phyloP scores from a whole-genome alignment of 176 grass and related monocot genomes.

The Luzula sylvatica region DNA sequence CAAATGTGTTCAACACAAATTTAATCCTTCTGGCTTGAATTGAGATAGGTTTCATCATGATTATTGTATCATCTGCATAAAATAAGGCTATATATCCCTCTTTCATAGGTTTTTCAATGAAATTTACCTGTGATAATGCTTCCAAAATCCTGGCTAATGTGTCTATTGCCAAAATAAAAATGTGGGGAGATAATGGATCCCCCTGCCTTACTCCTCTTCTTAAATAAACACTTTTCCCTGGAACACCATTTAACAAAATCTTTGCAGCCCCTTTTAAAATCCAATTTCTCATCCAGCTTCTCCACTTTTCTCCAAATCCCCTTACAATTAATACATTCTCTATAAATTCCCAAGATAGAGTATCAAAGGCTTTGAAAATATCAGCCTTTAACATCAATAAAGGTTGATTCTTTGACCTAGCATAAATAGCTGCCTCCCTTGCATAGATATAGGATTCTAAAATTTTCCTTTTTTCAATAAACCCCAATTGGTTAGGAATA shows the following conservation, averaged over 20 bases:
- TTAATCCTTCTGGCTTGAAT: neutral
- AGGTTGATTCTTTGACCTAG: neutral
- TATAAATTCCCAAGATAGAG: neutral
- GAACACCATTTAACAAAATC: neutral
- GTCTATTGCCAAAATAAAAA: conserved; percentile 3
- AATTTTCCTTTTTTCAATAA: too few relatives aligned
- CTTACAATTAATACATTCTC: neutral
- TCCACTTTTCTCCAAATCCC: neutral
- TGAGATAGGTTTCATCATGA: neutral
- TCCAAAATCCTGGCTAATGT: neutral
- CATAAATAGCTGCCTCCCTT: neutral
- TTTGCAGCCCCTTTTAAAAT: too few relatives aligned
- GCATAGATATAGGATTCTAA: too few relatives aligned
- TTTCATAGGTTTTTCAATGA: neutral
- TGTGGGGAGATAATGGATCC: neutral
- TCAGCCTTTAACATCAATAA: neutral
- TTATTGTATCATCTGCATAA: neutral
- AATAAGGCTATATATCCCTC: neutral
- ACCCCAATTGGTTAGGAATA: too few relatives aligned
- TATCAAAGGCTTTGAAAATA: neutral
- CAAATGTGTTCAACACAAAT: neutral
- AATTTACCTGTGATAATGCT: neutral
- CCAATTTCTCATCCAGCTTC: too few relatives aligned
- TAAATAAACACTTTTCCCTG: too few relatives aligned
- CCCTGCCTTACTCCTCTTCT: too few relatives aligned